Percentiles rank a stretch among this genome's conserved stretches.
phyloP scores from a whole-genome alignment of 2,329 filamentous ascomycete genomes.

The Davidsoniella virescens region DNA sequence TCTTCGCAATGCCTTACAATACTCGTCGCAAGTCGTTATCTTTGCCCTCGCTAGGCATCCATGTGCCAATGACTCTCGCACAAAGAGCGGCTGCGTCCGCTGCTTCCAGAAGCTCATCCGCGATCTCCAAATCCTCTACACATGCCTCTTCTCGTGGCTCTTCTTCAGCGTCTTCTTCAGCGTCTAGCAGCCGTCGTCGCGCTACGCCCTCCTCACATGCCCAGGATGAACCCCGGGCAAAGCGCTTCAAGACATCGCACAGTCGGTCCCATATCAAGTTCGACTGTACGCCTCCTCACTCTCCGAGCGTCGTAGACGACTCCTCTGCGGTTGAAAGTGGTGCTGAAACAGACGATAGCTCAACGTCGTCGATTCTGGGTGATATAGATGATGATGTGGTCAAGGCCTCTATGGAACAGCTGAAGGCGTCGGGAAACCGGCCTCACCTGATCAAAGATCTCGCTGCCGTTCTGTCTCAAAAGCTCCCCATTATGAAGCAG shows the following conservation, averaged over 20 bases:
- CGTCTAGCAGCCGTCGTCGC: slow-evolving; percentile 17
- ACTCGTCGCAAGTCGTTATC: slow-evolving; percentile 93
- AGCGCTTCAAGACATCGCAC: slow-evolving; percentile 40
- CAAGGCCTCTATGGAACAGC: slow-evolving; percentile 70
- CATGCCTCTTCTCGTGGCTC: background rate
- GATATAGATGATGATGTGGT: slow-evolving; percentile 92
- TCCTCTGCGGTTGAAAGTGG: slow-evolving; percentile 55
- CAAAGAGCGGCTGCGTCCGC: slow-evolving; percentile 39
- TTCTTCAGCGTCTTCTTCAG: slow-evolving; percentile 19
- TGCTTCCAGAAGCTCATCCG: slow-evolving; percentile 14
- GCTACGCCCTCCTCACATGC: slow-evolving; percentile 8
- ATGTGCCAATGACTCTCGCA: slow-evolving; percentile 54
- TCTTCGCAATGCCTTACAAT: slow-evolving; percentile 69
- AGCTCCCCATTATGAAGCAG: slow-evolving; percentile 78
- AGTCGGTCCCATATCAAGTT: slow-evolving; percentile 24
- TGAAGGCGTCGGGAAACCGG: slow-evolving; percentile 78
- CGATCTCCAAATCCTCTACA: background rate
- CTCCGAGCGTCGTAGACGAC: slow-evolving; percentile 25
- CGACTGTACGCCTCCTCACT: slow-evolving; percentile 53
- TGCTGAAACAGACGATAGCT: slow-evolving; percentile 90
- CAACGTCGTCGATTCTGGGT: slow-evolving; percentile 48
- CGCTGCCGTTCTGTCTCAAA: slow-evolving; percentile 58
- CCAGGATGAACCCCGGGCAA: slow-evolving; percentile 30
- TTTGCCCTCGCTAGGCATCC: slow-evolving; percentile 80
- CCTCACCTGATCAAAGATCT: slow-evolving; percentile 93